Evolutionary conservation across 257 asterid species (phyloP), one percentile per base, ranked within the genome.

Genomic region (Salvia miltiorrhiza): DNA sequence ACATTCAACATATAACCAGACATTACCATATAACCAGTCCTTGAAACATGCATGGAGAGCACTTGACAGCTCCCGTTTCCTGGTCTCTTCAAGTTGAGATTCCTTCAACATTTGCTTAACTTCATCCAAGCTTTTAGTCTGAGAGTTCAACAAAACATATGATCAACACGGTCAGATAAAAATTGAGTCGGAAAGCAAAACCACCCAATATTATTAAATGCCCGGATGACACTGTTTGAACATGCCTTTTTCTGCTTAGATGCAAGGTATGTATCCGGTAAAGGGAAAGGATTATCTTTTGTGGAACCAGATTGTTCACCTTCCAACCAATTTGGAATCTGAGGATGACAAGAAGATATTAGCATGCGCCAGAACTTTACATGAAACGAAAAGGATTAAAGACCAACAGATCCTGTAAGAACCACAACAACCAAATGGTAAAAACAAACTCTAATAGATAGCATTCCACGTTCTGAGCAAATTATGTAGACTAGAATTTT

Each of bases 21-120:
- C 63, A 71, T 80, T 93, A 93, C 98, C 97, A 67, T 90, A 93
- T 73, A 93, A 76, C 98, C 98, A 93, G 73, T 93, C 98, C 76
- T 90, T 93, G 75, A 90, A 93, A 77, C 88, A 90, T 8, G 82
- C 79, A 74, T 93, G 98, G 35, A 93, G 92, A 54, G 95, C 93
- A 76, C 75, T 86, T 20, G 97, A 83, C 64, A 93, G 65, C 80
- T 93, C 97, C 69, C 92, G 87, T 80, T 90, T 93, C 82, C 92
- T 80, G 81, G 76, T 88, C 55, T 88, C 98, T 52, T 93, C 98
- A 59, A 93, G 97, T 77, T 83, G 85, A 73, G 89, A 79, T 65
- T 88, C 98, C 86, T 81, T 88, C 79, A 93, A 66, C 45, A 87
- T 73, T 56, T 84, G 84, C 86, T 88, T 88, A 73, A 87, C 82